A percentile compares a stretch with the other conserved stretches of the same genome.
phyloP scores from a whole-genome alignment of 2,329 filamentous ascomycete species.

The Penicillium sp. region DNA sequence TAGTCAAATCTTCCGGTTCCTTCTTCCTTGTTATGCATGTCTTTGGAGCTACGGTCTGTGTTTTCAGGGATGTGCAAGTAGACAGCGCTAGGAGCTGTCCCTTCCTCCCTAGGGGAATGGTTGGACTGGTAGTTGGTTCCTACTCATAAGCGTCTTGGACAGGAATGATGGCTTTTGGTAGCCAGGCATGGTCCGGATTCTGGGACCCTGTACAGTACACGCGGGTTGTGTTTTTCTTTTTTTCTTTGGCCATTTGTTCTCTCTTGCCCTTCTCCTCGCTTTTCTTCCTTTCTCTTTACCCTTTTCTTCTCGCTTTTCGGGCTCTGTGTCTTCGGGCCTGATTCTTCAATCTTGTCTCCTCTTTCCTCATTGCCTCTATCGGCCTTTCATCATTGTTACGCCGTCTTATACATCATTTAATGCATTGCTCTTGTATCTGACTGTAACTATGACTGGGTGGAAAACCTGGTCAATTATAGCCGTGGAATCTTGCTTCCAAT shows the following conservation, averaged over 20 bases:
- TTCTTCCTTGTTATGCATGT: constrained; percentile 30
- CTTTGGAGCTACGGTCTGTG: constrained; percentile 34
- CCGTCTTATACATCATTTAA: constrained; percentile 24
- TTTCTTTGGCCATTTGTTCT: constrained; percentile 10
- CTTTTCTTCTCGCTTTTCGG: constrained; percentile 6
- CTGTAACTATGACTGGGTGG: neutral
- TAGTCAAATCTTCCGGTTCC: constrained; percentile 11
- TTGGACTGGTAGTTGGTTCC: constrained; percentile 20
- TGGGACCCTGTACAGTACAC: constrained; percentile 24
- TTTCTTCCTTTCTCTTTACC: constrained; percentile 6
- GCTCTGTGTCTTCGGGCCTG: constrained; percentile 9
- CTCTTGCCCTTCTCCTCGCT: constrained; percentile 15
- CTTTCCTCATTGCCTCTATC: constrained; percentile 10
- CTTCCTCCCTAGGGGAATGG: constrained; percentile 11
- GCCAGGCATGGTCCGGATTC: constrained; percentile 13
- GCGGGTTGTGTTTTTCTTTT: constrained; percentile 19
- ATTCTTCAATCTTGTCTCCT: constrained; percentile 4
- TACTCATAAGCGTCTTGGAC: constrained; percentile 23
- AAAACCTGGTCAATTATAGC: neutral
- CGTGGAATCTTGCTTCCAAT: neutral
- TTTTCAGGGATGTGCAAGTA: constrained; percentile 16
- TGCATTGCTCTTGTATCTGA: constrained; percentile 16
- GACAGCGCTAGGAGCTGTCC: constrained; percentile 7
- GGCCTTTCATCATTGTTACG: constrained; percentile 13
- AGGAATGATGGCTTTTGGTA: constrained; percentile 11